phyloP scores from a whole-genome alignment of 306 rosid species.

The Cucurbita pepo region DNA sequence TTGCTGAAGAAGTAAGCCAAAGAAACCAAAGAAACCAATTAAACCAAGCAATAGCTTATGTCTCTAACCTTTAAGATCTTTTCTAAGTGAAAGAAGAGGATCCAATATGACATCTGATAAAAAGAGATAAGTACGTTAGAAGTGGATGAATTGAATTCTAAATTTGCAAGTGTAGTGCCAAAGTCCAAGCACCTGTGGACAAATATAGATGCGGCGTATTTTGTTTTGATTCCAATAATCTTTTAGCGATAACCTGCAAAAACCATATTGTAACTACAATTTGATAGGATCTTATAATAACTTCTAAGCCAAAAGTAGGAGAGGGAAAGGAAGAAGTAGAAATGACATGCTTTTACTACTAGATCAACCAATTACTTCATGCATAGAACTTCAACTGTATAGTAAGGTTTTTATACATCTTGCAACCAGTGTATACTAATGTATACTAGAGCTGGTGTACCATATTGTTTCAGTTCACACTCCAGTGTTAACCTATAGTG shows the following conservation, averaged over 20 bases:
- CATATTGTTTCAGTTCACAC: not conserved
- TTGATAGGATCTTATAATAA: not conserved
- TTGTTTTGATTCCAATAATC: slow-evolving; percentile 83
- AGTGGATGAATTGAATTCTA: slow-evolving; percentile 2
- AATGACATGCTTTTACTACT: not conserved
- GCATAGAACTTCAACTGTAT: not conserved
- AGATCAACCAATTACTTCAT: not conserved
- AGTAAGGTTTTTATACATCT: not conserved
- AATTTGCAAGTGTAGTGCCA: not conserved
- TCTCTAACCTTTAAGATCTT: slow-evolving; percentile 70
- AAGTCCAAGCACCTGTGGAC: slow-evolving; percentile 53
- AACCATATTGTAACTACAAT: slow-evolving; percentile 1
- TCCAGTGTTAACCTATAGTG: not conserved
- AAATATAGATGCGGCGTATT: slow-evolving; percentile 76
- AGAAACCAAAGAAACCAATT: slow-evolving; percentile 3
- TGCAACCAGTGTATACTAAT: not conserved
- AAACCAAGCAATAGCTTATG: not conserved
- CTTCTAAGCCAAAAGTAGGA: not conserved
- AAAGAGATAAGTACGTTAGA: slow-evolving; percentile 16
- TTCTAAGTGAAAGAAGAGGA: slow-evolving; percentile 86
- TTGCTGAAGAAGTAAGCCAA: slow-evolving; percentile 1
- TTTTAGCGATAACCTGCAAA: slow-evolving; percentile 80
- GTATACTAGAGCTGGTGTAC: not conserved
- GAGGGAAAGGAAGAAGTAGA: not conserved
- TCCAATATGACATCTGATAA: slow-evolving; percentile 65